Evolutionary conservation across 116 monocot genomes (phyloP), one percentile per base, ranked within the genome.

Genomic region (Iris pallida): DNA sequence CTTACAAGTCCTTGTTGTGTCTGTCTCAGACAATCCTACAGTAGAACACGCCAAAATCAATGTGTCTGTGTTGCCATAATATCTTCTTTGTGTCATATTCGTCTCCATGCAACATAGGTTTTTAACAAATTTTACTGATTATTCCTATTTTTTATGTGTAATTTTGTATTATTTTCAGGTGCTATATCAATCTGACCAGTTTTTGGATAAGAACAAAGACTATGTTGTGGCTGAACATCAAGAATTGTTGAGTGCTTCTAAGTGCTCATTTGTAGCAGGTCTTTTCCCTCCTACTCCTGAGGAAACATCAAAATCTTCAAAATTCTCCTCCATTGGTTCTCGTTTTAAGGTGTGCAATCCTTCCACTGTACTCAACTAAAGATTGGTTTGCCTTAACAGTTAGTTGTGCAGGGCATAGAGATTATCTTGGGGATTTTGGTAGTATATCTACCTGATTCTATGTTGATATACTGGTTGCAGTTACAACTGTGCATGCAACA

Each of bases 141-240:
- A 30, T 30, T 30, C 30, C 30, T 30, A 20, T 57, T 3, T 3
- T 30, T 1, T 30, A 1, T 30, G 30, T 30, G 30, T 0, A 30
- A n/a, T n/a, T n/a, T 58, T 48, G 1, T 73, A 10, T 68, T 70
- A 0, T 45, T 66, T 68, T 53, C 75, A 94, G 94, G 94, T 94
- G 58, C 43, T 73, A 65, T 97, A 97, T 80, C 97, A 97, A 68
- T 89, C 97, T 40, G 85, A 97, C 14, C 90, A 83, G 49, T 97
- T 97, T 67, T 74, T 97, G 18, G 97, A 97, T 65, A 97, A 97
- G 75, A 98, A 98, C 73, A 98, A 98, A 71, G 97, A 98, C 53
- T 98, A 98, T 73, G 90, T 98, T 54, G 92, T 98, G 53, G 83
- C 90, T 60, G 97, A 98, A 67, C 93, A 98, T 64, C 97, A 92